Base-by-base conservation (phyloP, 768 basidiomycete species). In the Ephemerocybe angulata region DNA sequence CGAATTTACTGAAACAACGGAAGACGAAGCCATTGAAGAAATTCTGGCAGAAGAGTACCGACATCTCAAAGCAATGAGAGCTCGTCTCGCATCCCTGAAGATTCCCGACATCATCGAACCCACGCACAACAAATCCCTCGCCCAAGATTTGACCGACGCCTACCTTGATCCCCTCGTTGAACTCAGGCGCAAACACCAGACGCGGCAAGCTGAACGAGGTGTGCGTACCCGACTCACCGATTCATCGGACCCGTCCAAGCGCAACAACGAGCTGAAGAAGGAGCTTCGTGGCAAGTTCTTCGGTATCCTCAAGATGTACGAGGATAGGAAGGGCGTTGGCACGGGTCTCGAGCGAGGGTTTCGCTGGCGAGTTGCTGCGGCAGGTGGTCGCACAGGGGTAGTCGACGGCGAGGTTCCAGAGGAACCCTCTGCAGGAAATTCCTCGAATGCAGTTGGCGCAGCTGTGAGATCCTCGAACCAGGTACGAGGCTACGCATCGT, bases 361-460 rank as follows among this genome's bases (percentile, higher is more conserved):
- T 3, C 54, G 59, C n/a, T 62, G 59, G 61, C 22, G 33, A 22
- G n/a, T 19, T 15, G 40, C 61, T 33, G 63, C 58, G 13, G 40
- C 47, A 1, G 57, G 57, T 2, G 61, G 57, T 3, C 28, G 42
- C 13, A 49, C 41, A 13, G 58, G 60, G 2, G 25, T 59, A 5
- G 25, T 56, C 15, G 47, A 52, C 5, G 55, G 48, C 13, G 35
- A 19, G 35, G 25, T 21, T 25, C 43, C 56, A 24, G 37, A 38
- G 40, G 42, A 33, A 13, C 40, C 38, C 11, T 19, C 46, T 4
- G 51, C 44, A 17, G 62, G 59, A 10, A 63, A 61, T 41, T 29
- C 58, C 25, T 57, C 62, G 3, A 62, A 61, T 57, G 60, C 59
- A 25, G 61, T 38, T 19, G 50, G 47, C 1, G 31, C 22, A 13